Base-by-base conservation (phyloP, 202 grass and related monocot genomes). In the Carex arenaria region DNA sequence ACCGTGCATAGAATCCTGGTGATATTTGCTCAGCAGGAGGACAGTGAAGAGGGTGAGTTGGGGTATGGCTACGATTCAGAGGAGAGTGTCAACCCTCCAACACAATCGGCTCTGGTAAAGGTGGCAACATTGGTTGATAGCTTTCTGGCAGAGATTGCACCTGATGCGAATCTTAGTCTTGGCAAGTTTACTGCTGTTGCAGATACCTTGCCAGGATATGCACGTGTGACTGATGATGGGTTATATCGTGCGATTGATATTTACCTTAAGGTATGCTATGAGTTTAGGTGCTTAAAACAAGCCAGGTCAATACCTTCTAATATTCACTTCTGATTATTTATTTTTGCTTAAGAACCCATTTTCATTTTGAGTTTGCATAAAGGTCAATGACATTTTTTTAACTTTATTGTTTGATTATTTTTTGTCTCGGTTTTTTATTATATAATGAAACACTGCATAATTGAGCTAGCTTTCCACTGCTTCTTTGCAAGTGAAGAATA, bases 231-330 rank as follows among this genome's bases (percentile, higher is more conserved):
- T 31, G 87, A 93, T 42, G 95, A 98, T 87, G 95, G 87, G n/a
- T 66, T 98, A 26, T 98, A 98, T 84, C 92, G 92, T 0, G 89
- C 95, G 0, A 81, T 98, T 18, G 92, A 98, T 66, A 77, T 98
- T 49, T 98, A 91, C 83, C 89, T 98, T 18, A 98, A 98, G 91
- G 95, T 93, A 81, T 64, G 42, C 53, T 19, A 7, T 78, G 28
- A 20, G 57, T 14, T 34, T 78, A 51, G 32, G 17, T 59, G 20
- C 40, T 69, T 72, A 23, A 59, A 47, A 84, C 22, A 23, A 26
- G 38, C 67, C 40, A 64, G 15, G 43, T 81, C 6, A 59, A 26
- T 56, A 86, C 11, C 36, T 61, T 28, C 36, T 75, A 30, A 12
- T 49, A 34, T 28, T 67, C 55, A 36, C 34, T 71, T 10, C 30